Percentiles rank a stretch among this genome's conserved stretches.
Evolutionary conservation across 768 basidiomycete genomes (phyloP).

Genomic region (Lactarius sp.): DNA sequence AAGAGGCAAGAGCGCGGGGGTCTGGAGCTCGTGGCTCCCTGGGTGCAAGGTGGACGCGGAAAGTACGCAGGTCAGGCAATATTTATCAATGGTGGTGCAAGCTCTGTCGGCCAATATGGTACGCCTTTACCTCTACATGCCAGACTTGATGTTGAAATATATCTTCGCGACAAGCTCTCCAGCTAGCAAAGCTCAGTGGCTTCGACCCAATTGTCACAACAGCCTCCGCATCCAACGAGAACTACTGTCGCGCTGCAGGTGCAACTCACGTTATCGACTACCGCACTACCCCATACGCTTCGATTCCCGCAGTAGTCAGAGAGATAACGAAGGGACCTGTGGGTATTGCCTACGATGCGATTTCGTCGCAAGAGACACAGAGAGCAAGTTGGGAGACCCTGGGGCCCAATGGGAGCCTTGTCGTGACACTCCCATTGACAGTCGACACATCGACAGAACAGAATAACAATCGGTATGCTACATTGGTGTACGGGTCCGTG

Average conservation of each 20-base stretch:
- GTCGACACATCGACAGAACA: not conserved
- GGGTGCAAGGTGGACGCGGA: conserved; percentile 35
- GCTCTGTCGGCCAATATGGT: conserved; percentile 45
- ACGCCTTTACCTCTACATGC: conserved; percentile 17
- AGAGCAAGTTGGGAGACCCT: conserved; percentile 21
- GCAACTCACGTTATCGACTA: conserved; percentile 27
- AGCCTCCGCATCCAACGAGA: conserved; percentile 16
- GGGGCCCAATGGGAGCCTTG: conserved; percentile 19
- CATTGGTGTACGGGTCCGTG: not conserved
- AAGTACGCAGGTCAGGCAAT: conserved; percentile 43
- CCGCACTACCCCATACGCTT: conserved; percentile 8
- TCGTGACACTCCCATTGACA: not conserved
- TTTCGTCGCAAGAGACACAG: conserved; percentile 21
- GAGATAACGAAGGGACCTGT: conserved; percentile 22
- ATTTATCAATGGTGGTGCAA: conserved; percentile 45
- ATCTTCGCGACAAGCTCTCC: not conserved
- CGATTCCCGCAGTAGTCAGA: conserved; percentile 13
- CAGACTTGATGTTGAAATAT: not conserved
- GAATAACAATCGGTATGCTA: not conserved
- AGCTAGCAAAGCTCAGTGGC: conserved; percentile 24
- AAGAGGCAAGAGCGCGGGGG: conserved; percentile 10
- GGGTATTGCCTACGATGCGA: conserved; percentile 21
- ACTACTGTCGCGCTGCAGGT: conserved; percentile 16
- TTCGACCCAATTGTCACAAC: conserved; percentile 26
- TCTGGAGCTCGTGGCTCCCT: conserved; percentile 38